Evolutionary conservation across 768 basidiomycete genomes (phyloP), one percentile per base, ranked within the genome.

Genomic region (Arthromyces matolae): DNA sequence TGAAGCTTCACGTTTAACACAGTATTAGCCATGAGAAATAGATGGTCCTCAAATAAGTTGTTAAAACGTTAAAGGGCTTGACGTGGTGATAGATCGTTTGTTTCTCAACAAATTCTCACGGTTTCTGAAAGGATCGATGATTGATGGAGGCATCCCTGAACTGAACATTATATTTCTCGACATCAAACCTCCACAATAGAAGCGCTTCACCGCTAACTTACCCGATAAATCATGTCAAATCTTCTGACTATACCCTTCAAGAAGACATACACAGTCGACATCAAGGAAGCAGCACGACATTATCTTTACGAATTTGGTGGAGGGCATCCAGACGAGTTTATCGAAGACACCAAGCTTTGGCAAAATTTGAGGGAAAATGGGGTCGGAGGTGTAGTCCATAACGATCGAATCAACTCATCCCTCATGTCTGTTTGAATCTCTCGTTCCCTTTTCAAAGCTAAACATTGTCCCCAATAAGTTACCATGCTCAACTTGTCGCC

Each of bases 401-500:
- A 81, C 41, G 75, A 80, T 56, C 77, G 76, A 53, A 65, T 81
- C 56, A 65, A 80, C 52, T 59, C 73, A 4, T 60, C 74, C 37
- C 57, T 86, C 45, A 72, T 75, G 93, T 93, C 56, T 52, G 82
- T 77, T 42, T 12, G 42, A 42, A 45, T 33, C 45, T 51, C 36
- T 18, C 28, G 31, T 40, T 23, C 28, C 3, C 38, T 27, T 34
- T 18, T 9, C 38, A 39, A 29, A 28, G 39, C 51, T 56, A 46
- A 53, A 54, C 24, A 27, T 32, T 20, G 18, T 41, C 35, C 45
- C 34, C 52, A 34, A 35, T 8, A 59, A 97, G 95, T 36, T 98
- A 98, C 62, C 89, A 96, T 56, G 89, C 92, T 3, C 94, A 95
- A 61, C 80, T 97, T 29, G 72, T 83, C 0, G 93, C 86, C 51